Percentiles rank a stretch among this genome's conserved stretches.
Conservation (phyloP, 768 basidiomycete genomes). For the Tulasnella sp. region DNA sequence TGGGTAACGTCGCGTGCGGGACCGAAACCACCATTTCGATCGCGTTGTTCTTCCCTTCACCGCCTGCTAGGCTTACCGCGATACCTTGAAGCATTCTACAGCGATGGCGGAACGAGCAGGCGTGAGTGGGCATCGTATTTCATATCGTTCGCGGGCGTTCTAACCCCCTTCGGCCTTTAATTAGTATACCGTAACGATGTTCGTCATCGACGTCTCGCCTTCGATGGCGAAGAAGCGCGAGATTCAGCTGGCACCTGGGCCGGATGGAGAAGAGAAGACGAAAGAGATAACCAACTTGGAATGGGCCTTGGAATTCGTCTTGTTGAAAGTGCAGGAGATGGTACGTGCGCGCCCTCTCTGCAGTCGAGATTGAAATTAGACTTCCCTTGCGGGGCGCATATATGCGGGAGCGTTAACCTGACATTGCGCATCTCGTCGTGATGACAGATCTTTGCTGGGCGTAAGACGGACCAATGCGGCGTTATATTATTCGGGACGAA, state of each 20-base stretch:
- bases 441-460: constrained; percentile 78
- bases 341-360: constrained; percentile 46
- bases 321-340: constrained; percentile 91
- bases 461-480: constrained; percentile 95
- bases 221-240: constrained; percentile 74
- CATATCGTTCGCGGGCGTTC: not conserved
- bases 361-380: not conserved
- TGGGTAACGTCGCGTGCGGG: not conserved
- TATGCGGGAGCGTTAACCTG: too few relatives aligned
- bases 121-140: not conserved
- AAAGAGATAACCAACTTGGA: constrained; percentile 76
- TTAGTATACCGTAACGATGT: constrained; percentile 86
- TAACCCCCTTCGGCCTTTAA: not conserved
- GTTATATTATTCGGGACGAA: constrained; percentile 86
- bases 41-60: constrained; percentile 21
- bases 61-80: not conserved
- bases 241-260: constrained; percentile 59
- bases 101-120: constrained; percentile 8
- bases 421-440: too few relatives aligned
- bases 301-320: constrained; percentile 83
- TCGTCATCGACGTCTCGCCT: constrained; percentile 83
- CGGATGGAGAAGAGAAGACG: constrained; percentile 55
- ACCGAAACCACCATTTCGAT: constrained; percentile 13
- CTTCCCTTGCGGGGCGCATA: too few relatives aligned
- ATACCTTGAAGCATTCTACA: not conserved